These are phyloP conservation scores for Podaxis pistillaris DNA, from an alignment of 768 basidiomycete genomes.

Conservation along the genomic window DNA sequence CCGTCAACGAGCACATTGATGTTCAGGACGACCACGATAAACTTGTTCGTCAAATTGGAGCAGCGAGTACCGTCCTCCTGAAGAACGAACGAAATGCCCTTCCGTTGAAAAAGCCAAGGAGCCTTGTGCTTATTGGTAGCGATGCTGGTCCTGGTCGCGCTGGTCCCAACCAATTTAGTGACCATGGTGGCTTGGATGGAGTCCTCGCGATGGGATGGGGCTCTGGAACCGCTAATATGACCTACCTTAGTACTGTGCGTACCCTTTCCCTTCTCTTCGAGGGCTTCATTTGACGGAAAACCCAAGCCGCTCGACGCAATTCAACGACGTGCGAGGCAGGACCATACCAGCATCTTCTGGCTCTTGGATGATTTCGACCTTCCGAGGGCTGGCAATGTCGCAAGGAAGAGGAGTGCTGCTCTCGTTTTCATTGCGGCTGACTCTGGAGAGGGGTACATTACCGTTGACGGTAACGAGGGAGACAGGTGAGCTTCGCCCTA, in stretches of 20 bases:
- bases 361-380: constrained; percentile 70
- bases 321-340: constrained; percentile 64
- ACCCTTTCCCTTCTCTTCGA: background rate
- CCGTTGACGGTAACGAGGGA: constrained; percentile 76
- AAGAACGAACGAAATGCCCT: constrained; percentile 64
- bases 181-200: constrained; percentile 64
- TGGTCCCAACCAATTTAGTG: constrained; percentile 71
- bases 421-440: constrained; percentile 83
- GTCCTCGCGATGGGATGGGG: constrained; percentile 94
- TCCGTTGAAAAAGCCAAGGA: constrained; percentile 59
- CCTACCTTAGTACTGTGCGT: constrained; percentile 74
- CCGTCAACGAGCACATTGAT: constrained; percentile 59
- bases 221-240: constrained; percentile 75
- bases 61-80: constrained; percentile 70
- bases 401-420: constrained; percentile 54
- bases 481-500: constrained; percentile 46
- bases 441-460: constrained; percentile 83
- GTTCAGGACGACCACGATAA: constrained; percentile 69
- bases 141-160: constrained; percentile 59
- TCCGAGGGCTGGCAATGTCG: constrained; percentile 43
- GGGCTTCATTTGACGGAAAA: background rate
- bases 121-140: constrained; percentile 60
- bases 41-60: constrained; percentile 70
- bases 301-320: constrained; percentile 77
- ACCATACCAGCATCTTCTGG: constrained; percentile 67